Base-by-base conservation (phyloP, 768 basidiomycete genomes). In the Pleurotus tuoliensis region DNA sequence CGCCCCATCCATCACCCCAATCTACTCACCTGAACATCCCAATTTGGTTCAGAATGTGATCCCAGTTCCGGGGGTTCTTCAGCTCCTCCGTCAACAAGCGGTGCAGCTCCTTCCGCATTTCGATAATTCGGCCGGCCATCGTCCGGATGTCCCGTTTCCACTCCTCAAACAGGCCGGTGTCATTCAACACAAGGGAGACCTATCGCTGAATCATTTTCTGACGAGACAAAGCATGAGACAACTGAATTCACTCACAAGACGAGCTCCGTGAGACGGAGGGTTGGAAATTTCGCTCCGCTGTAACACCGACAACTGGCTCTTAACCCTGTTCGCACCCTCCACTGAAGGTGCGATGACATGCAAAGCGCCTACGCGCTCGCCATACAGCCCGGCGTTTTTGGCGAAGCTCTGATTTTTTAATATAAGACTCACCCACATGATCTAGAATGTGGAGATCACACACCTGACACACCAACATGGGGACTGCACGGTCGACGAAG, bases 241-340 rank as follows among this genome's bases (percentile, higher is more conserved):
- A 18, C 40, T 34, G 11, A 9, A 11, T 37, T 58, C 9, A 59
- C 55, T 73, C 66, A 90, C 93, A 69, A 97, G 69, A 18, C 92
- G 86, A 12, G 95, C 96, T 40, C 96, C 95, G 67, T 94, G 86
- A 13, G 89, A 82, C 2, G 94, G 94, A 20, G 96, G 94, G 68
- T 94, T 96, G 61, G 93, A 96, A 69, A 98, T 98, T 71, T 98
- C 90, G 58, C 92, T 92, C 62, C 97, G 82, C 68, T 93, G 90
- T 60, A 98, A 72, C 64, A 98, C 93, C 46, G 93, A 91, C 59
- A 97, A 74, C 74, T 97, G 95, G 64, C 90, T 92, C 75, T 84
- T 86, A 49, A 96, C 83, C 37, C 86, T 79, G 20, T 75, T 76
- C 47, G 87, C 88, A 47, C 88, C 80, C 46, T 91, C 92, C 63